Conservation (phyloP, 495 filamentous ascomycete genomes). For the Daldinia caldariorum region DNA sequence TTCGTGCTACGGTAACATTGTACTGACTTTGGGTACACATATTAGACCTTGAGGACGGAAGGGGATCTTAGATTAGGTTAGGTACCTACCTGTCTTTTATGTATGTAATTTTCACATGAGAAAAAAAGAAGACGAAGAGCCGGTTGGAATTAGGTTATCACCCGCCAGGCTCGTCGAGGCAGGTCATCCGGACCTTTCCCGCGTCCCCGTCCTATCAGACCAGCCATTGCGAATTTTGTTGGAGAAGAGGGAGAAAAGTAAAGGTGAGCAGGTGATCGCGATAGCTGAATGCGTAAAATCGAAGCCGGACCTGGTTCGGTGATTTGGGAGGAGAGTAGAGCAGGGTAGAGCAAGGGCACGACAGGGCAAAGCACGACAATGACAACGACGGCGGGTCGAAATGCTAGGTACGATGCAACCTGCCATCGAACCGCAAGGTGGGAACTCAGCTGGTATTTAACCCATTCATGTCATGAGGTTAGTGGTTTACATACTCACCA, state of each 20-base stretch:
- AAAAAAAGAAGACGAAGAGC: constrained; percentile 6
- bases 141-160: constrained; percentile 40
- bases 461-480: not conserved
- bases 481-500: not conserved
- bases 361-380: not conserved
- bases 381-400: constrained; percentile 1
- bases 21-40: too few relatives aligned
- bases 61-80: too few relatives aligned
- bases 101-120: constrained; percentile 11
- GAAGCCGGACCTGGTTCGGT: not conserved
- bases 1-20: too few relatives aligned
- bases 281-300: not conserved
- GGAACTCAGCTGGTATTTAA: not conserved
- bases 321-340: not conserved
- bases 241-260: not conserved
- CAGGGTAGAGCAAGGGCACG: too few relatives aligned
- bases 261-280: constrained; percentile 26
- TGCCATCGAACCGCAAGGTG: not conserved
- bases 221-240: too few relatives aligned
- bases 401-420: not conserved
- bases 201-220: not conserved
- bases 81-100: too few relatives aligned
- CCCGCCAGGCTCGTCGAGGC: constrained; percentile 4
- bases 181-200: constrained; percentile 20
- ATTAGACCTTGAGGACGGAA: too few relatives aligned